These are phyloP conservation scores for Lipomyces anomalus DNA, from an alignment of 805 yeast species.

Conservation along the genomic window DNA sequence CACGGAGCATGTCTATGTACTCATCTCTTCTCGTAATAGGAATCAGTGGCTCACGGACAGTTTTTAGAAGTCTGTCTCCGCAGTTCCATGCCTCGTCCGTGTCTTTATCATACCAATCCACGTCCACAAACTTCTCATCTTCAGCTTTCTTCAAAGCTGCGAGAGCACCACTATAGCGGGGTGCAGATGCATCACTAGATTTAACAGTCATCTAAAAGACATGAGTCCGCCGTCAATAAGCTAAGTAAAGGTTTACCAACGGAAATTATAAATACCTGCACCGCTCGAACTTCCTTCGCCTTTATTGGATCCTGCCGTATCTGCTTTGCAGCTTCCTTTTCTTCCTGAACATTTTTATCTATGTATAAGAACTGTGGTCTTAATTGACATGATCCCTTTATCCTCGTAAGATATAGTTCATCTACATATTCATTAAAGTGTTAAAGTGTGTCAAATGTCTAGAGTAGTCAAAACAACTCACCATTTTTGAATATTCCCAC, in stretches of 20 bases:
- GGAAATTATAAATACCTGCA: conserved; percentile 47
- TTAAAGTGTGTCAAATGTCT: too few species aligned
- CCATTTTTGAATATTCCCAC: conserved; percentile 41
- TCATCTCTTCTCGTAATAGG: conserved; percentile 23
- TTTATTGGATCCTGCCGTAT: conserved; percentile 40
- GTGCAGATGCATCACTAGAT: conserved; percentile 50
- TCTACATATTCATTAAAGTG: conserved; percentile 3
- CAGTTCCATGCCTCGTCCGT: conserved; percentile 32
- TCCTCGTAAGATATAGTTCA: conserved; percentile 57
- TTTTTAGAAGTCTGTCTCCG: conserved; percentile 28
- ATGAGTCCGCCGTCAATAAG: neutral
- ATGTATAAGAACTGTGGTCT: conserved; percentile 78
- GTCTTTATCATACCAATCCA: conserved; percentile 44
- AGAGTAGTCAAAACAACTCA: neutral
- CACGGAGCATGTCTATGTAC: conserved; percentile 20
- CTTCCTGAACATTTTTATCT: conserved; percentile 49
- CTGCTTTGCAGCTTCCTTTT: conserved; percentile 38
- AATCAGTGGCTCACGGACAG: conserved; percentile 15
- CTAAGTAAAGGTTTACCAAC: neutral
- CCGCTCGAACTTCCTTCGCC: conserved; percentile 50
- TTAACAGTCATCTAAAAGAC: conserved; percentile 54
- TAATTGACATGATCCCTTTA: conserved; percentile 65
- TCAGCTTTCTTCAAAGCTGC: conserved; percentile 56
- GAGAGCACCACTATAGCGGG: conserved; percentile 65
- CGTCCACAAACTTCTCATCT: conserved; percentile 47